phyloP scores from a whole-genome alignment of 2,329 filamentous ascomycete species.

The Leptographium flavum region DNA sequence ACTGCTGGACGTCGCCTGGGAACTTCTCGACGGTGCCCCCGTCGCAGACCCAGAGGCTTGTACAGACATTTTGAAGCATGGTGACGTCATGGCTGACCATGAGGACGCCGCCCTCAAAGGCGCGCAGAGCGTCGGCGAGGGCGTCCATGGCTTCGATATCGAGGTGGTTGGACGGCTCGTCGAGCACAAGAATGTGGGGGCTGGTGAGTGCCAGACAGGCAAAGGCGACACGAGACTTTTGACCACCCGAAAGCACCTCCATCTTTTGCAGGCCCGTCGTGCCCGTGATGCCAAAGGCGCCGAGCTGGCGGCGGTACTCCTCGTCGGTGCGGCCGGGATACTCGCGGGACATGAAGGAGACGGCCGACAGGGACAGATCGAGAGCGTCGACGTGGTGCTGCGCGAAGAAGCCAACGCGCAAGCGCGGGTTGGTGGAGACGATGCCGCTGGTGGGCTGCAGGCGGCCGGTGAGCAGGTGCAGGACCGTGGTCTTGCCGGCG shows the following conservation, averaged over 20 bases:
- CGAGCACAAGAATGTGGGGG: slow-evolving; percentile 91
- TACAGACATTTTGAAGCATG: slow-evolving; percentile 94
- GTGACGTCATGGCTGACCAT: slow-evolving; percentile 99
- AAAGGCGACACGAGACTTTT: slow-evolving; percentile 96
- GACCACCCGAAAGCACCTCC: slow-evolving; percentile 84
- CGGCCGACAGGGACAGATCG: slow-evolving; percentile 76
- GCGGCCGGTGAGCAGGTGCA: slow-evolving; percentile 90
- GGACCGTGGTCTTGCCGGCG: slow-evolving; percentile 94
- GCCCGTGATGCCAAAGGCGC: slow-evolving; percentile 79
- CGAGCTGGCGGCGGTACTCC: slow-evolving; percentile 89
- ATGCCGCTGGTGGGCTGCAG: slow-evolving; percentile 62
- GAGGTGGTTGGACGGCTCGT: slow-evolving; percentile 96
- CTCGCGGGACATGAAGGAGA: slow-evolving; percentile 88
- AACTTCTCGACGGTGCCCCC: slow-evolving; percentile 91
- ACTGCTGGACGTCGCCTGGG: slow-evolving; percentile 83
- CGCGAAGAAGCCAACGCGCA: slow-evolving; percentile 91
- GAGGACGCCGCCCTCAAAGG: slow-evolving; percentile 86
- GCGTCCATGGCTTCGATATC: slow-evolving; percentile 99
- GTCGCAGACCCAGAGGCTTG: slow-evolving; percentile 91
- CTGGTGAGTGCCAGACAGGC: slow-evolving; percentile 89
- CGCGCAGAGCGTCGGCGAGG: slow-evolving; percentile 64
- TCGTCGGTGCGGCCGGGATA: slow-evolving; percentile 89
- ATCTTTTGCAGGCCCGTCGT: slow-evolving; percentile 96
- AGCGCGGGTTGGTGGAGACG: slow-evolving; percentile 75
- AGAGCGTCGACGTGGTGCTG: slow-evolving; percentile 97